Evolutionary conservation across 2,329 filamentous ascomycete species (phyloP).

Genomic region (Coniochaeta sp.): DNA sequence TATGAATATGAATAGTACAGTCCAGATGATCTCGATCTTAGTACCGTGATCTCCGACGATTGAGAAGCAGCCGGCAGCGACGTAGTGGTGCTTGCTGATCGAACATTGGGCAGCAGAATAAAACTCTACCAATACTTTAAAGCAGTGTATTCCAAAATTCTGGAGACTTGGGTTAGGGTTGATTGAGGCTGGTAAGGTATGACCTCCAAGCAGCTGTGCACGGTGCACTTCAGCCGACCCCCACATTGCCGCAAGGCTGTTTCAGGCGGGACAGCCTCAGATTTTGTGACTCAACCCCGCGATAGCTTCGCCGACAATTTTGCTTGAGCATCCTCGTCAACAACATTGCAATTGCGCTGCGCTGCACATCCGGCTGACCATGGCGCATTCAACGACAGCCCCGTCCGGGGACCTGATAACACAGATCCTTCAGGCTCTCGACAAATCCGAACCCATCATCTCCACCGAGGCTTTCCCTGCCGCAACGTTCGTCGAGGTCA

Average conservation of each 20-base stretch:
- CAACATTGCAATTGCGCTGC: not conserved
- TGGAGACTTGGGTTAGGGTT: not conserved
- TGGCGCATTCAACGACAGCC: not conserved
- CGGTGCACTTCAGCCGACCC: not conserved
- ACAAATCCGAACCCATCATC: slow-evolving; percentile 55
- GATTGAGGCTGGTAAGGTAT: no score
- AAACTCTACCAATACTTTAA: no score
- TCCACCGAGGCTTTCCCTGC: slow-evolving; percentile 64
- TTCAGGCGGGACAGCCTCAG: not conserved
- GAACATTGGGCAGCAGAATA: no score
- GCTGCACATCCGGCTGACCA: not conserved
- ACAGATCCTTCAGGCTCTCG: slow-evolving; percentile 59
- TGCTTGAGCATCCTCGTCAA: not conserved
- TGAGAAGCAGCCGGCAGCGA: no score
- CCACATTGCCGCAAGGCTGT: not conserved
- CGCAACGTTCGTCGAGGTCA: slow-evolving; percentile 61
- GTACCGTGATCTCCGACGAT: no score
- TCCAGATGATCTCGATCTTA: no score
- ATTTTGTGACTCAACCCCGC: slow-evolving; percentile 1
- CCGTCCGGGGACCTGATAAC: slow-evolving; percentile 49
- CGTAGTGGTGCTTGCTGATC: no score
- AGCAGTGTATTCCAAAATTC: no score
- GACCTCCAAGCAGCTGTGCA: not conserved
- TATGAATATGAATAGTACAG: no score
- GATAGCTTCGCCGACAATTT: not conserved